Evolutionary conservation across 495 filamentous ascomycete species (phyloP), one percentile per base, ranked within the genome.

Genomic region (Penicillium antarcticum): DNA sequence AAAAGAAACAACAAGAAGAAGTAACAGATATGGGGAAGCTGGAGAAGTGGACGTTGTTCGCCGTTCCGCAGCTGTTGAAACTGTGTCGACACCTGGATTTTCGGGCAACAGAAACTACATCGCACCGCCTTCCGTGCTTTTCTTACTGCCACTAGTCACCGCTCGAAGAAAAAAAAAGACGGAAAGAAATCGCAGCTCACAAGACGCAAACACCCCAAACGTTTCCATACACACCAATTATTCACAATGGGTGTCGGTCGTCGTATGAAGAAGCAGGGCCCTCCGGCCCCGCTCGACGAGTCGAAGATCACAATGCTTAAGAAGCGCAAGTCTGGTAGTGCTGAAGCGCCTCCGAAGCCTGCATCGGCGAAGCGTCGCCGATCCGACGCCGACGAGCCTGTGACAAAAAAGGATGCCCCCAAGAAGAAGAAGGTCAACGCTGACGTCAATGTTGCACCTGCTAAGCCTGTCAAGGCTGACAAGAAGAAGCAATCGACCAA

Each of bases 221-320:
- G 18, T 49, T 17, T 39, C 47, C 50, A 61, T 53, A 60, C 50
- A 57, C 53, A 51, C 42, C 50, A 50, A 37, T 51, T 43, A 47
- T 47, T 66, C 66, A 84, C 68, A 66, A 97, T 96, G 92, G 92
- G 92, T 72, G 76, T 81, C 51, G 88, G 90, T 55, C 88, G 91
- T 61, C 91, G 94, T 55, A 92, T 96, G 86, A 85, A 88, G 67
- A 96, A 97, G 73, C 94, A 98, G 77, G 95, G 90, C 32, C 80
- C 87, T 53, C 95, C 95, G 26, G 80, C 84, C 51, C 79, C 84
- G 24, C 80, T 96, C 51, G 87, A 92, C 58, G 91, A 96, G 67
- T 84, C 81, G 21, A 87, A 86, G 60, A 83, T 88, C 53, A 79
- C 84, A 29, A 83, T 83, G 44, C 65, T 85, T 48, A 89, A 79